These are phyloP conservation scores for Asclepias syriaca DNA, from an alignment of 257 asterid genomes.

Conservation along the genomic window DNA sequence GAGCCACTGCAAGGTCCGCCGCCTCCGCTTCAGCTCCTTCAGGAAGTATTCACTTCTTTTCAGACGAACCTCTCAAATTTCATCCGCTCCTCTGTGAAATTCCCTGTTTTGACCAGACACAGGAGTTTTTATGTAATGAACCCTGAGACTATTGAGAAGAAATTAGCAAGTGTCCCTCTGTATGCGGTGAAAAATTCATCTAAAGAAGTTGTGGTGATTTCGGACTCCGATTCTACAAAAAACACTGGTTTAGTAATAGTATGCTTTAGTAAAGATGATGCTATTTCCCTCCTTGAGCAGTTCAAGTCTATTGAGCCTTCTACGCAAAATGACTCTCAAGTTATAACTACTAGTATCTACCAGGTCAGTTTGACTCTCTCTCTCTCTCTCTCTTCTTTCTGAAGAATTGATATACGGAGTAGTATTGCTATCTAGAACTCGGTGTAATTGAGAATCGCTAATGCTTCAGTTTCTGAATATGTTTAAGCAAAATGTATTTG, in stretches of 20 bases:
- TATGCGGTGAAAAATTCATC: conserved; percentile 70
- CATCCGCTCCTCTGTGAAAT: conserved; percentile 30
- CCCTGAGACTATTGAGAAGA: conserved; percentile 56
- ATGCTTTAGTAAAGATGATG: conserved; percentile 79
- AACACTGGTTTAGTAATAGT: conserved; percentile 71
- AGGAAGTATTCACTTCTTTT: conserved; percentile 51
- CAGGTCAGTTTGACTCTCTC: conserved; percentile 37
- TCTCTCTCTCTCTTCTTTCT: no score
- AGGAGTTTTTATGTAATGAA: conserved; percentile 32
- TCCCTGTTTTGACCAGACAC: conserved; percentile 36
- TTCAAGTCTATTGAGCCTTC: conserved; percentile 67
- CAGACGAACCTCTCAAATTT: conserved; percentile 59
- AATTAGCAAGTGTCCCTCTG: conserved; percentile 86
- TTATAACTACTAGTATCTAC: conserved; percentile 76
- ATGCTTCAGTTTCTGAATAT: background rate
- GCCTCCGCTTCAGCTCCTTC: conserved; percentile 44
- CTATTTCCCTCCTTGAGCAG: conserved; percentile 56
- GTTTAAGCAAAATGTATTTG: background rate
- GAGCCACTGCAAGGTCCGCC: conserved; percentile 25
- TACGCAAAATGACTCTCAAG: conserved; percentile 55
- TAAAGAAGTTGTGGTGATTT: conserved; percentile 67
- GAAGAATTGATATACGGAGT: background rate
- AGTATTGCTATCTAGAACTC: background rate
- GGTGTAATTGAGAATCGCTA: background rate
- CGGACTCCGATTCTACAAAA: conserved; percentile 50